Conservation (phyloP, 192 early-diverging fungal species). For the Gonapodya sp. region DNA sequence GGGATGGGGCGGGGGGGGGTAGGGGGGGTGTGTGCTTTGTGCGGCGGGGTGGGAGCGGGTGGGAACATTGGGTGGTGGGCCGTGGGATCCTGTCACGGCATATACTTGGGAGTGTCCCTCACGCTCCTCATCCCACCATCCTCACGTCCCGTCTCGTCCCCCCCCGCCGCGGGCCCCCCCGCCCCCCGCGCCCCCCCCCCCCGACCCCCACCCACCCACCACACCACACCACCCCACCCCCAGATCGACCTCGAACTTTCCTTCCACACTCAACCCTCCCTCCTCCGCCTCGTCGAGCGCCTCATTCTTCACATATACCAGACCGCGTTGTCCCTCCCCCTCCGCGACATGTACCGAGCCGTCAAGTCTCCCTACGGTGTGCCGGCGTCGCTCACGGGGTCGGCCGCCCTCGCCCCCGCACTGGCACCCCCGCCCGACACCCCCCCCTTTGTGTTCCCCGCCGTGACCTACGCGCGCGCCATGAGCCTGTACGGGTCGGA, state of each 20-base stretch:
- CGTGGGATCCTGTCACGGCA: no score
- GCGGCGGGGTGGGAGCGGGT: not conserved
- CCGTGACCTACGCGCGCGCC: slow-evolving; percentile 72
- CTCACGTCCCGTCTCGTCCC: not conserved
- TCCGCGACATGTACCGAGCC: slow-evolving; percentile 24
- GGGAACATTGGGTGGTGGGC: not conserved
- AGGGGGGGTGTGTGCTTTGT: not conserved
- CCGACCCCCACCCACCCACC: not conserved
- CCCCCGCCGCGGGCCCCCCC: not conserved
- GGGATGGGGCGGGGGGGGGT: not conserved
- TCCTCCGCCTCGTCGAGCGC: slow-evolving; percentile 64
- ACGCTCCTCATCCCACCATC: not conserved
- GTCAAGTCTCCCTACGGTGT: not conserved
- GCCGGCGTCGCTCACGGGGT: not conserved
- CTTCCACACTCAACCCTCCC: slow-evolving; percentile 61
- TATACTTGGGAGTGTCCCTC: not conserved
- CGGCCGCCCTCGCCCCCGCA: not conserved
- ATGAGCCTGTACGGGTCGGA: slow-evolving; percentile 80
- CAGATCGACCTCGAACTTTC: slow-evolving; percentile 87
- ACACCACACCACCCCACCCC: not conserved
- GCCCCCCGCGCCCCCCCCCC: not conserved
- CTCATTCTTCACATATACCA: slow-evolving; percentile 59
- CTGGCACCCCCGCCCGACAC: no score
- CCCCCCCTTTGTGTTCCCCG: slow-evolving; percentile 39
- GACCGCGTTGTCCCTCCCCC: slow-evolving; percentile 35